These are phyloP conservation scores for Arthrocladium fulminans DNA, from an alignment of 2,329 filamentous ascomycete species.

Conservation along the genomic window DNA sequence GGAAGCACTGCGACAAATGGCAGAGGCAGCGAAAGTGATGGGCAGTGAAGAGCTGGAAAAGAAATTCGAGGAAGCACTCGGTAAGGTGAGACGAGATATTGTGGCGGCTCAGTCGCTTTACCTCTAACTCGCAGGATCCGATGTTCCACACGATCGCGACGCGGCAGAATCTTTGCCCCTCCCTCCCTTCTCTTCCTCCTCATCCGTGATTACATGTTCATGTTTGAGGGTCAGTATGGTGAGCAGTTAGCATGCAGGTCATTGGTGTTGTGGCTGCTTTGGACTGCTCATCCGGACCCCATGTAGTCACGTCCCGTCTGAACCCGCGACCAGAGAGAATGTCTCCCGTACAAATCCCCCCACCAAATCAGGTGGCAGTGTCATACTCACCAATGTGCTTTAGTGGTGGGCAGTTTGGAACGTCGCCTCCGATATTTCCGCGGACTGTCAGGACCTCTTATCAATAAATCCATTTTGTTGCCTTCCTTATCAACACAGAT, in stretches of 20 bases:
- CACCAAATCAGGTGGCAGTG: too few species aligned
- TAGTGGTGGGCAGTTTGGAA: background rate
- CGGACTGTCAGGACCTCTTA: background rate
- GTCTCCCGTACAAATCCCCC: too few species aligned
- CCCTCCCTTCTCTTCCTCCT: background rate
- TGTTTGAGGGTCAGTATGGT: background rate
- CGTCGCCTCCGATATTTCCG: background rate
- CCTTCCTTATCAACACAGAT: background rate
- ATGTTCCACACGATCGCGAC: background rate
- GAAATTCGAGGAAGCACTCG: slow-evolving; percentile 81
- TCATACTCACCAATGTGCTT: background rate
- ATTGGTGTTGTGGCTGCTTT: slow-evolving; percentile 4
- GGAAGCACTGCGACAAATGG: slow-evolving; percentile 89
- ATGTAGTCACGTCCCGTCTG: too few species aligned
- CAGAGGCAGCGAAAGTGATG: slow-evolving; percentile 94
- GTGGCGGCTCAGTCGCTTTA: slow-evolving; percentile 92
- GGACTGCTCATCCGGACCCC: background rate
- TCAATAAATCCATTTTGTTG: background rate
- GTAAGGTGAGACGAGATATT: slow-evolving; percentile 84
- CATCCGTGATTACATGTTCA: background rate
- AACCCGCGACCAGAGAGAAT: too few species aligned
- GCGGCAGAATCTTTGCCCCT: background rate
- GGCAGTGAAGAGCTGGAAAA: slow-evolving; percentile 85
- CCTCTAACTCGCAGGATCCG: slow-evolving; percentile 45
- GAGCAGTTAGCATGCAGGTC: slow-evolving; percentile 1